Evolutionary conservation across 768 basidiomycete species (phyloP), one percentile per base, ranked within the genome.

Genomic region (Lactarius psammicola): DNA sequence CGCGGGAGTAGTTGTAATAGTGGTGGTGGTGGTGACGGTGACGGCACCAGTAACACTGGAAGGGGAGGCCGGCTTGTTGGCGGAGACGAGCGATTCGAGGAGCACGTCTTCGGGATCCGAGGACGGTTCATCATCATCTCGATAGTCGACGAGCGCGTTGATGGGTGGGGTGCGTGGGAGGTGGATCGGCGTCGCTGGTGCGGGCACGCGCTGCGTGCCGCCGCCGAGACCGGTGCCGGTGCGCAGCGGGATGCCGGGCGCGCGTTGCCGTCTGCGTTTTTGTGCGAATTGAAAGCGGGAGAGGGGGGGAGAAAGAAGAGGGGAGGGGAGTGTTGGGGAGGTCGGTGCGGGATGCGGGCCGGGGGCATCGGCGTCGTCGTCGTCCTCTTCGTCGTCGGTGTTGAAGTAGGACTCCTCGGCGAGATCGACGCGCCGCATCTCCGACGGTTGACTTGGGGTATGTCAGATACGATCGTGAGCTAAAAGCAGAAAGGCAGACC

Each of bases 321-420:
- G 15, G 1, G 36, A 38, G 7, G 66, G 66, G 40, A 63, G 61
- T 9, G 46, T 23, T 4, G 51, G 23, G 6, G 65, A 20, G 17
- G 60, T 15, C 28, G 65, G 65, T 28, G 56, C 65, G 15, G 66
- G 66, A 17, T 67, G 66, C 17, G 66, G 66, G 9, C 66, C 73
- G 58, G 74, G 72, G 23, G 76, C 74, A 38, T 76, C 73, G 26
- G 74, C 26, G 65, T 71, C 72, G 26, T 76, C 81, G 20, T 82
- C 80, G 38, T 82, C 79, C 69, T 94, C 94, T 51, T 94, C 91
- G 68, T 94, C 93, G 46, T 92, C 91, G 33, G 80, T 83, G 71
- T 95, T 94, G 83, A 97, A 98, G 78, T 97, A 98, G 65, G 89
- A 85, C 75, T 98, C 95, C 75, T 98, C 95, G 67, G 92, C 90